These are phyloP conservation scores for Climacium dendroides DNA, from an alignment of 225 moss, liverwort and hornwort genomes.

Conservation along the genomic window DNA sequence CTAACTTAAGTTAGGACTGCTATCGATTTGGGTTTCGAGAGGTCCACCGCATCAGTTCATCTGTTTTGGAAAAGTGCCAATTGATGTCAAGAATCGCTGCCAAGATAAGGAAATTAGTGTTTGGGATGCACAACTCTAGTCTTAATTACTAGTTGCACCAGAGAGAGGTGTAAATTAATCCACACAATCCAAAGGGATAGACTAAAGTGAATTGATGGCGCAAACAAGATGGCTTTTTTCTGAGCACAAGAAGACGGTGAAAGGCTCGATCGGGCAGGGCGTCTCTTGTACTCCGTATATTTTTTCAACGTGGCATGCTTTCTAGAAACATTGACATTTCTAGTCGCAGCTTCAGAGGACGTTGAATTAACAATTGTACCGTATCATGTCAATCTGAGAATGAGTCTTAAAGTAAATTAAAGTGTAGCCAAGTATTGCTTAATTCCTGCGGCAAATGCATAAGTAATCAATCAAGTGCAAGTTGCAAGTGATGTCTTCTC, in stretches of 20 bases:
- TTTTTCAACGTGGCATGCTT: background rate
- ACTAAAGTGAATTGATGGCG: background rate
- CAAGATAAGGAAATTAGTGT: background rate
- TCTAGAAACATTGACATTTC: background rate
- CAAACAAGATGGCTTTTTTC: no score
- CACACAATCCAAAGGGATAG: background rate
- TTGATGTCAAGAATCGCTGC: background rate
- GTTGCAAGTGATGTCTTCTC: background rate
- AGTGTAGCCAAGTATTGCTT: background rate
- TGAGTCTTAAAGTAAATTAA: background rate
- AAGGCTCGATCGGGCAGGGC: background rate
- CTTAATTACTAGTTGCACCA: background rate
- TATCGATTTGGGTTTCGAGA: background rate
- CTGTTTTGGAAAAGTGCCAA: no score
- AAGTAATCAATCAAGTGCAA: background rate
- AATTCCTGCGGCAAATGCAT: background rate
- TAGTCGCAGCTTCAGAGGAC: background rate
- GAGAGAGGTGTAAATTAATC: background rate
- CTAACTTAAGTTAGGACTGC: background rate
- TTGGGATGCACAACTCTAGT: background rate
- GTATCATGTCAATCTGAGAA: no score
- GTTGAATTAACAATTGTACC: background rate
- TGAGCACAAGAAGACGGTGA: background rate
- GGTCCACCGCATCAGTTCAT: no score
- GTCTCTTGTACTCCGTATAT: accelerated